Evolutionary conservation across 2,329 filamentous ascomycete species (phyloP).

Genomic region (Juglanconis oblonga): DNA sequence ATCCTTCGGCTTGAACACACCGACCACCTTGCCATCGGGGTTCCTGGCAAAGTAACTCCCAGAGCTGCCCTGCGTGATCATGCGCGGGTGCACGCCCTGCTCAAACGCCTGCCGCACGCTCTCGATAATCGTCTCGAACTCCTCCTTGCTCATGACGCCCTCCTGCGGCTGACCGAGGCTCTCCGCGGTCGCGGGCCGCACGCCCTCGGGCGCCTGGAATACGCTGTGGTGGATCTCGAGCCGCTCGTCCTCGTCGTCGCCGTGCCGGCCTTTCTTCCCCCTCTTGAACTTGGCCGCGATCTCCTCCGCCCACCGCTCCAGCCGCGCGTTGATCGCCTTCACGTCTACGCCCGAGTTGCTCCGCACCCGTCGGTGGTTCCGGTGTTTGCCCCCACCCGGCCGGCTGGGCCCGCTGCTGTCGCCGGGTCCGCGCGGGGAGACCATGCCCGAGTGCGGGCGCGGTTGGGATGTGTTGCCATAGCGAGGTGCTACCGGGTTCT

Average conservation of each 20-base stretch:
- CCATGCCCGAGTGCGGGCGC: constrained; percentile 58
- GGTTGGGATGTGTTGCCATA: constrained; percentile 64
- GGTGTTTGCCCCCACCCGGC: constrained; percentile 31
- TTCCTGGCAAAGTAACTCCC: constrained; percentile 97
- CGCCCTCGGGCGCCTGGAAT: constrained; percentile 87
- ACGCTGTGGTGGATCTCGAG: constrained; percentile 97
- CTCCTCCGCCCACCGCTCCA: constrained; percentile 97
- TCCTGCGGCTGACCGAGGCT: constrained; percentile 62
- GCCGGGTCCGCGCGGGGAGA: constrained; percentile 46
- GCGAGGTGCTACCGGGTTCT: constrained; percentile 56
- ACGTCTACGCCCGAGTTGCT: constrained; percentile 92
- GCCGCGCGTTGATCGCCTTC: constrained; percentile 92
- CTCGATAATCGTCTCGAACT: constrained; percentile 87
- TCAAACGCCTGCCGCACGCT: constrained; percentile 89
- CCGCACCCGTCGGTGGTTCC: constrained; percentile 45
- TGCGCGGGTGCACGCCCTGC: constrained; percentile 85
- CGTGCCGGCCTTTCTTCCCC: constrained; percentile 59
- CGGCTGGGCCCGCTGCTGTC: constrained; percentile 34
- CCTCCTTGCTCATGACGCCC: constrained; percentile 68
- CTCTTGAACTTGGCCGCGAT: constrained; percentile 96
- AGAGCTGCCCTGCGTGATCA: constrained; percentile 96
- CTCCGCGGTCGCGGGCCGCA: constrained; percentile 76
- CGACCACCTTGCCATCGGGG: constrained; percentile 86
- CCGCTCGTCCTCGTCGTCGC: constrained; percentile 72
- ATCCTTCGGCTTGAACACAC: constrained; percentile 98